Evolutionary conservation across 768 basidiomycete species (phyloP), one percentile per base, ranked within the genome.

Genomic region (Tremella fuciformis): DNA sequence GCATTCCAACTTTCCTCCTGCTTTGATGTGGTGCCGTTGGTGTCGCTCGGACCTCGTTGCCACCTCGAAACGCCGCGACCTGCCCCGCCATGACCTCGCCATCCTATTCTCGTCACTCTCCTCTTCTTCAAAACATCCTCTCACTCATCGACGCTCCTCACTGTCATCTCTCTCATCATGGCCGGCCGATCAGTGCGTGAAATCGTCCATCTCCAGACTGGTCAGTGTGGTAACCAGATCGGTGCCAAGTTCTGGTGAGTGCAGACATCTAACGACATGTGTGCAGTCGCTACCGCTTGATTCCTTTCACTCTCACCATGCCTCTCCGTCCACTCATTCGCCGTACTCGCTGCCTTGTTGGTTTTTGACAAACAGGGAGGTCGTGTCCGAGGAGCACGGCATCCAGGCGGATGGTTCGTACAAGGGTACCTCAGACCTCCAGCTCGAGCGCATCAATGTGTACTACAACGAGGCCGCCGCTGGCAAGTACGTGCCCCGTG

Each of bases 211-310:
- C 86, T 98, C 76, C 94, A 98, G 80, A 97, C 94, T 65, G 94
- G 94, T 82, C 94, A 87, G 90, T 98, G 94, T 79, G 94, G 94
- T 84, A 98, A 98, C 89, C 93, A 98, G 83, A 94, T 96, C 78
- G 93, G 93, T 70, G 71, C 75, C 68, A 79, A 79, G 65, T 80
- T 80, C 77, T 80, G 79, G 77, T 76, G 59, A 66, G 73, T 64
- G 21, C n/a, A 19, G 29, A 40, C 46, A 53, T 24, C 53, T 48
- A 24, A 16, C 46, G 51, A 21, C 13, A 13, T 49, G 26, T 29
- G 0, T 9, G 13, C 13, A 49, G 11, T 11, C 47, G 47, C 21
- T 49, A 22, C 13, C 13, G 13, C 47, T 49, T 49, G 13, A 11
- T 13, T 49, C 21, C 21, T 22, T 48, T 22, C 11, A 13, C 47